A percentile compares a stretch with the other conserved stretches of the same genome.
These are phyloP conservation scores for Penicillium vulpinum DNA, from an alignment of 2,329 filamentous ascomycete species.

Conservation along the genomic window DNA sequence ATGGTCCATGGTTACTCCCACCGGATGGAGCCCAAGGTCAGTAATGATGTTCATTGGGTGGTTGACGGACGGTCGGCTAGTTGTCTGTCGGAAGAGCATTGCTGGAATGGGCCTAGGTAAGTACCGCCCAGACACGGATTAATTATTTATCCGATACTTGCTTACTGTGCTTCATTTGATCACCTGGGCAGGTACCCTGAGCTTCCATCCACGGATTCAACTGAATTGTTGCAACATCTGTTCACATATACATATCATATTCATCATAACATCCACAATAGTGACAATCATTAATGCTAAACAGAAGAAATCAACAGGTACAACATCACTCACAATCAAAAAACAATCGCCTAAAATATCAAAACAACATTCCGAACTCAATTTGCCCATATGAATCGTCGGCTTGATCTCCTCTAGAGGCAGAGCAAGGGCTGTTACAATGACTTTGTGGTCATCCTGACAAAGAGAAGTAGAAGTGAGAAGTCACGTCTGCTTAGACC, in stretches of 20 bases:
- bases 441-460: not conserved
- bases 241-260: not conserved
- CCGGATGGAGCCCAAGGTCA: no score
- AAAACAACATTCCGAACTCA: not conserved
- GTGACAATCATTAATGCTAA: not conserved
- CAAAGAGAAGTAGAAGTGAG: not conserved
- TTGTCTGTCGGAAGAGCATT: no score
- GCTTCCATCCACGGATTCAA: no score
- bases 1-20: not conserved
- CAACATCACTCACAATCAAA: slow-evolving; percentile 2
- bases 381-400: not conserved
- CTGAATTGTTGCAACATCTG: not conserved
- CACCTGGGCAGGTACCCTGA: no score
- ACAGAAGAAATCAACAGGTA: not conserved
- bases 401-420: not conserved
- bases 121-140: not conserved
- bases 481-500: not conserved
- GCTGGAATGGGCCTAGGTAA: no score
- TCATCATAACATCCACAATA: not conserved
- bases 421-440: not conserved
- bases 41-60: no score
- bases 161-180: no score
- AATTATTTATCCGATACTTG: not conserved
- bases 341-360: not conserved
- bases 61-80: no score